Base-by-base conservation (phyloP, 2,329 filamentous ascomycete genomes). In the Colletotrichum abscissum region DNA sequence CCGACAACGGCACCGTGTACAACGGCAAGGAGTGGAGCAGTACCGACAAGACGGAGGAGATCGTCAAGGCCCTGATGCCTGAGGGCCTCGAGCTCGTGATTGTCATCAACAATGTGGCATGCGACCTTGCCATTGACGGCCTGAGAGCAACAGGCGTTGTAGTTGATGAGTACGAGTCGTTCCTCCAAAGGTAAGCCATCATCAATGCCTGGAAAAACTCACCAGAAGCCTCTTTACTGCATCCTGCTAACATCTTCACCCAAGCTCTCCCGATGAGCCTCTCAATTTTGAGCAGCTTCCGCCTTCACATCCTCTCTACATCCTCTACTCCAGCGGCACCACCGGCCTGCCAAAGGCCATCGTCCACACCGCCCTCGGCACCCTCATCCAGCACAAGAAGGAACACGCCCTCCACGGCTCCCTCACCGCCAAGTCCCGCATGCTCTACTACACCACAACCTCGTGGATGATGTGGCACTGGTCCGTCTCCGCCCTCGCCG, bases 381-480 rank as follows among this genome's bases (percentile, higher is more conserved):
- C 96, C 0, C 86, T 99, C 7, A 89, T 98, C 63, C 96, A 98
- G 81, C 97, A 98, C 85, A 98, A 98, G 84, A 99, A 99, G 81
- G 97, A 98, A 81, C 95, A 97, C 80, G 89, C 93, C 59, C 87
- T 98, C 3, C 96, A 98, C 80, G 94, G 93, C 81, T 95, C 95
- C 26, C 91, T 99, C 75, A 87, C 88, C 9, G 88, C 92, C 0
- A 85, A 87, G 2, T 94, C 95, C 55, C 89, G 92, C 24, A 88
- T 98, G 79, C 94, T 98, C 82, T 98, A 98, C 85, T 98, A 95
- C 84, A 98, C 95, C 1, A 98, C 95, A 4, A 95, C 93, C 12
- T 97, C 95, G 0, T 98, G 95, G 97, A 98, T 99, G 95, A 98
- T 98, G 96, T 98, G 95, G 95, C 96, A 98, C 81, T 98, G 96